Evolutionary conservation across 2,329 filamentous ascomycete species (phyloP), one percentile per base, ranked within the genome.

Genomic region (Akanthomyces uredinophilus): DNA sequence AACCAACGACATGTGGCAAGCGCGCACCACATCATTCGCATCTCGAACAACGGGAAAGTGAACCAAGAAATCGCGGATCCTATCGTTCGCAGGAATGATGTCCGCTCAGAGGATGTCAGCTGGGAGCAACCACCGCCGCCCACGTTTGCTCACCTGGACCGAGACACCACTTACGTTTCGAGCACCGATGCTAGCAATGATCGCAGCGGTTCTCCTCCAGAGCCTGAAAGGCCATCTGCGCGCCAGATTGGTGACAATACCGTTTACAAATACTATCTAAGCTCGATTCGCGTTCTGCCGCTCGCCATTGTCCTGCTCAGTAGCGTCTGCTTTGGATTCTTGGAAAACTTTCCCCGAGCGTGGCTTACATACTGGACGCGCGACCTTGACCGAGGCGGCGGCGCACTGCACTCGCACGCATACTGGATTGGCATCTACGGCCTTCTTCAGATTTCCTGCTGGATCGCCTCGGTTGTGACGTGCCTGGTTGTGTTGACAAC

Each of bases 1-100:
- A 74, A 72, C 2, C 67, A 77, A 22, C 67, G 70, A 2, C 73
- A 75, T 61, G 67, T 79, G 4, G 73, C 75, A 0, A 64, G 65
- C 0, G 74, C 76, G 4, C 71, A 78, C 50, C 72, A 77, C 32
- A 72, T 80, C 16, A 71, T 80, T 47, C 74, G 73, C 0, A 70
- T 81, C 2, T 70, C 71, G 16, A 10, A 47, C 2, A 10, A 24
- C 13, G 44, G 44, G 3, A 2, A 14, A 2, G 44, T 47, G 8
- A 47, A 8, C 8, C 44, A 47, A 47, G 20, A 47, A 4, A 14
- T 22, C 22, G 20, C 2, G 8, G 4, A 16, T 2, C 37, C 1
- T 16, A 3, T 39, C 13, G 37, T 39, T 16, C 14, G 11, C 37
- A 13, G 3, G 5, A 39, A 13, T 39, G 37, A 16, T 39, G 37